phyloP scores from a whole-genome alignment of 2,329 filamentous ascomycete genomes.

The Claviceps quebecensis region DNA sequence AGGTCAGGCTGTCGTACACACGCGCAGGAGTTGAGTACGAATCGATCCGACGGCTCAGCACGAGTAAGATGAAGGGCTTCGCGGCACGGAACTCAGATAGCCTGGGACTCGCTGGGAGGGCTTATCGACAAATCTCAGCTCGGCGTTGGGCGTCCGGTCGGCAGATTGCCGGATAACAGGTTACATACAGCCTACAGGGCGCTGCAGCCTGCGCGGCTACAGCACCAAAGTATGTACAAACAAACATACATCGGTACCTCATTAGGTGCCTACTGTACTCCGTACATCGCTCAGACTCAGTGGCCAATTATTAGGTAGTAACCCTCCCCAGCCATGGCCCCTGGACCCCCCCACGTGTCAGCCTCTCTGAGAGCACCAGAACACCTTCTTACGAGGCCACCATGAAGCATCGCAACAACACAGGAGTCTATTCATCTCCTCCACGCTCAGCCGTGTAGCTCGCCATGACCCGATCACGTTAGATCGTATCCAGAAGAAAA shows the following conservation, averaged over 20 bases:
- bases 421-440: not conserved
- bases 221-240: too few relatives aligned
- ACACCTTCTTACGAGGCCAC: too few relatives aligned
- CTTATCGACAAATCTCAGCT: not conserved
- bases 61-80: not conserved
- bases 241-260: too few relatives aligned
- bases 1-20: not conserved
- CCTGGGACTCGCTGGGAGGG: not conserved
- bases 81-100: not conserved
- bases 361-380: too few relatives aligned
- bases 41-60: not conserved
- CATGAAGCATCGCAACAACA: too few relatives aligned
- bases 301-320: too few relatives aligned
- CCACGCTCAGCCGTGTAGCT: not conserved
- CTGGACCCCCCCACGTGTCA: too few relatives aligned
- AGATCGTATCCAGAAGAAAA: not conserved
- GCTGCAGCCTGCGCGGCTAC: too few relatives aligned
- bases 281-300: too few relatives aligned
- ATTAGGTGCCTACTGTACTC: too few relatives aligned
- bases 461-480: constrained; percentile 1
- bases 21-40: not conserved
- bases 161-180: constrained; percentile 5
- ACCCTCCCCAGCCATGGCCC: too few relatives aligned
- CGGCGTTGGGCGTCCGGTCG: not conserved
- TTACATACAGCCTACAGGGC: not conserved